These are phyloP conservation scores for Acanthamoeba culbertsoni DNA, from an alignment of 208 protist genomes.

Conservation along the genomic window DNA sequence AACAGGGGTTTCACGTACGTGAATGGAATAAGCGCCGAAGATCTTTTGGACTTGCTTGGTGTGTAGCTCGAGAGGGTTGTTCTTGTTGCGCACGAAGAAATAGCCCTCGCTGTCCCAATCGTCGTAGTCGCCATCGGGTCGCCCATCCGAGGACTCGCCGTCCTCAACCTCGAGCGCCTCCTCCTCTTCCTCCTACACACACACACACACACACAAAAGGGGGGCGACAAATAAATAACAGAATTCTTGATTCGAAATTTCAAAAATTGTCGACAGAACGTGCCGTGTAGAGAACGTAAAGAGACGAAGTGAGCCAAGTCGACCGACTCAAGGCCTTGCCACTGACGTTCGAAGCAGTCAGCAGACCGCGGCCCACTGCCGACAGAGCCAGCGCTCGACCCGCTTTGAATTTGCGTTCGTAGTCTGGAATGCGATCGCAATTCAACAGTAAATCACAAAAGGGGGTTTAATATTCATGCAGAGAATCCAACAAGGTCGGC, in stretches of 20 bases:
- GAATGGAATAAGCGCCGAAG: slow-evolving; percentile 24
- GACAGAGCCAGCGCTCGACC: neutral
- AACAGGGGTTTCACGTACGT: neutral
- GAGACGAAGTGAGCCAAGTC: neutral
- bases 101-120: slow-evolving; percentile 13
- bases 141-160: neutral
- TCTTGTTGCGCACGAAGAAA: slow-evolving; percentile 6
- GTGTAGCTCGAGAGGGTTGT: neutral
- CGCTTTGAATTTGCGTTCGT: slow-evolving; percentile 2
- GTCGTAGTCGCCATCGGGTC: neutral
- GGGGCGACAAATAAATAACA: neutral
- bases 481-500: neutral
- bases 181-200: neutral
- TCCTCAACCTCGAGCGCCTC: neutral
- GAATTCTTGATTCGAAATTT: neutral
- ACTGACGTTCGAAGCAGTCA: neutral
- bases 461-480: too few species aligned
- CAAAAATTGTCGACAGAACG: neutral
- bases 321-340: neutral
- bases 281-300: neutral
- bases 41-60: slow-evolving; percentile 13
- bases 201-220: neutral
- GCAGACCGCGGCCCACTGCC: neutral
- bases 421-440: neutral
- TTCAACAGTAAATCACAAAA: neutral